Evolutionary conservation across 331 rosid species (phyloP).

Genomic region (Prunus yedoensis): DNA sequence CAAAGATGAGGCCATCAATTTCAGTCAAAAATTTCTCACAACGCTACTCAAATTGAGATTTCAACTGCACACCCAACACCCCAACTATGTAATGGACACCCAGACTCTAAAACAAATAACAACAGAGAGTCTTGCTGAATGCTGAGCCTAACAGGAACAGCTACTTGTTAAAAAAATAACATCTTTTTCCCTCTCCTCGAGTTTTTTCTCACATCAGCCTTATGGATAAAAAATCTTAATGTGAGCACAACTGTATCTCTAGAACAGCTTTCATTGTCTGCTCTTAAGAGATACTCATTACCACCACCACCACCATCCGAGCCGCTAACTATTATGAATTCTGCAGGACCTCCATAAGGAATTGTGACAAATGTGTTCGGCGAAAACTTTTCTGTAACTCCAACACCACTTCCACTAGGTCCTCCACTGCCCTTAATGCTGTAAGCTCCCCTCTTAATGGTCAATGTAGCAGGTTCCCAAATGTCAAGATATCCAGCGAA

Average conservation of each 20-base stretch:
- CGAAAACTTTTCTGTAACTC: conserved; percentile 65
- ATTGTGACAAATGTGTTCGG: conserved; percentile 55
- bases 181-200: conserved; percentile 10
- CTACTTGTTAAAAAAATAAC: conserved; percentile 10
- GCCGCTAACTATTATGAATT: conserved; percentile 40
- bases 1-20: not conserved
- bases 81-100: not conserved
- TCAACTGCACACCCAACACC: conserved; percentile 19
- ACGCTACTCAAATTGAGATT: not conserved
- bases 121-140: not conserved
- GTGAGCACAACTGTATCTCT: conserved; percentile 92
- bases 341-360: conserved; percentile 61
- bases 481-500: conserved; percentile 60
- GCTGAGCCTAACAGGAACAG: not conserved
- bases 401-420: conserved; percentile 48
- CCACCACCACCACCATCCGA: conserved; percentile 27
- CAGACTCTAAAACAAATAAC: not conserved
- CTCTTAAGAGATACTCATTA: conserved; percentile 57
- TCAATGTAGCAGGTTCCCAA: conserved; percentile 82
- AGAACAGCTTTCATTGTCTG: conserved; percentile 45
- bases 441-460: conserved; percentile 90
- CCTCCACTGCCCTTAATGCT: conserved; percentile 67
- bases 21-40: not conserved
- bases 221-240: conserved; percentile 70
- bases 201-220: conserved; percentile 32